These are phyloP conservation scores for Aspergillus persii DNA, from an alignment of 2,329 filamentous ascomycete genomes.

Conservation along the genomic window DNA sequence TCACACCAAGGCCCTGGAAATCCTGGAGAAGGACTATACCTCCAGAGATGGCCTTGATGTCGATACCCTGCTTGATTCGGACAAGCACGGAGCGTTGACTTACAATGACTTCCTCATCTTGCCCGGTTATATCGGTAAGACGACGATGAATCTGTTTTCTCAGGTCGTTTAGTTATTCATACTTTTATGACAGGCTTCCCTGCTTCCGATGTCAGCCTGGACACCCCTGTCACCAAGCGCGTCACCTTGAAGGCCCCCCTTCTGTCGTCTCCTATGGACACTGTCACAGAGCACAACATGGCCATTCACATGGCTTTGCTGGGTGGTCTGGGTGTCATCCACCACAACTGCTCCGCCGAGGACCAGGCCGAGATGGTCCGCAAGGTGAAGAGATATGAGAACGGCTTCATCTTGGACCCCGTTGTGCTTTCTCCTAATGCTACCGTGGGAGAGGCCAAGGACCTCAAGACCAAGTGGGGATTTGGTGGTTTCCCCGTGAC, in stretches of 20 bases:
- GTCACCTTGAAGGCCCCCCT: slow-evolving; percentile 96
- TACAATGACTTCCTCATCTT: slow-evolving; percentile 99
- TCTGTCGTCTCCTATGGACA: slow-evolving; percentile 98
- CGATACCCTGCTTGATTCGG: slow-evolving; percentile 83
- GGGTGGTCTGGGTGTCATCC: slow-evolving; percentile 73
- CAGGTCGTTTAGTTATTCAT: slow-evolving; percentile 17
- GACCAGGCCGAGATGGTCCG: slow-evolving; percentile 98
- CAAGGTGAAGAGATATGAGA: slow-evolving; percentile 99
- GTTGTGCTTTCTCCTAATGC: slow-evolving; percentile 84
- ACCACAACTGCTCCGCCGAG: slow-evolving; percentile 99
- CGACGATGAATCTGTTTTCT: slow-evolving; percentile 2
- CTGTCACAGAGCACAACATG: slow-evolving; percentile 99
- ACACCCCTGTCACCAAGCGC: slow-evolving; percentile 90
- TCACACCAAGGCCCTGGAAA: slow-evolving; percentile 71
- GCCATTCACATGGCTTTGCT: slow-evolving; percentile 77
- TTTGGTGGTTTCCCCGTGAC: slow-evolving; percentile 98
- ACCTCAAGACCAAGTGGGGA: slow-evolving; percentile 95
- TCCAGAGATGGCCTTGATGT: slow-evolving; percentile 83
- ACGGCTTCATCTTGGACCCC: slow-evolving; percentile 96
- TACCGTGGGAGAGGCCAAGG: slow-evolving; percentile 86
- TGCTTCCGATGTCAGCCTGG: slow-evolving; percentile 81
- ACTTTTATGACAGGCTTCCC: slow-evolving; percentile 65
- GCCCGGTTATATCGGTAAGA: slow-evolving; percentile 85
- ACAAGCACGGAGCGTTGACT: slow-evolving; percentile 87
- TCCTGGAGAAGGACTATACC: slow-evolving; percentile 74